Base-by-base conservation (phyloP, 495 filamentous ascomycete genomes). In the Astrocystis sublimbata region DNA sequence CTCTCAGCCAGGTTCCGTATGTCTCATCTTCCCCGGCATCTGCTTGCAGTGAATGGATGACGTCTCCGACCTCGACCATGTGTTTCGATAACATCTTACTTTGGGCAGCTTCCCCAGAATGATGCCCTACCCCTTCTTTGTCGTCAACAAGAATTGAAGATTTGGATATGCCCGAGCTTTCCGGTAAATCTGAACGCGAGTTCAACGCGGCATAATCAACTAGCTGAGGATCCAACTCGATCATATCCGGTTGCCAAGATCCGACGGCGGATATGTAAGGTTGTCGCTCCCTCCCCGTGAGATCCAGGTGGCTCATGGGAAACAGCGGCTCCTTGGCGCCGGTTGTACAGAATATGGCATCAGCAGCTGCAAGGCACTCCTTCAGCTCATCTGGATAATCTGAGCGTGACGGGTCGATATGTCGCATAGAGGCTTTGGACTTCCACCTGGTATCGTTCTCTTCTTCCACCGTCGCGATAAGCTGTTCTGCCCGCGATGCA, bases 51-150 rank as follows among this genome's bases (percentile, higher is more conserved):
- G 91, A 76, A 82, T 89, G 88, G 52, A 90, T 73, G 45, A 92
- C 68, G 71, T 91, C 88, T 6, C 89, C 89, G 5, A 92, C 63
- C 70, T 93, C 89, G 1, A 90, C 85, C 10, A 92, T 73, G 61
- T 91, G 83, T 15, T 83, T 72, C 0, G 84, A 77, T 24, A 75
- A 73, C 43, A 93, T 75, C 4, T 80, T 85, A 0, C 88, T 89
- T 71, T 88, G 83, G 12, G 89, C 83, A 43, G 92, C 73, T 72
- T 93, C 90, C 8, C 90, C 90, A 0, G 90, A 85, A 64, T 92
- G 89, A 61, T 84, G 81, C 57, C 92, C 65, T 5, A 62, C 60
- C 1, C 17, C 31, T 12, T 62, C 50, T 21, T 51, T 50, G 35
- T 62, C 60, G 30, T 62, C 60, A 33, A 53, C 60, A 17, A 62